These are phyloP conservation scores for Didymella pinodella DNA, from an alignment of 2,329 filamentous ascomycete species.

Conservation along the genomic window DNA sequence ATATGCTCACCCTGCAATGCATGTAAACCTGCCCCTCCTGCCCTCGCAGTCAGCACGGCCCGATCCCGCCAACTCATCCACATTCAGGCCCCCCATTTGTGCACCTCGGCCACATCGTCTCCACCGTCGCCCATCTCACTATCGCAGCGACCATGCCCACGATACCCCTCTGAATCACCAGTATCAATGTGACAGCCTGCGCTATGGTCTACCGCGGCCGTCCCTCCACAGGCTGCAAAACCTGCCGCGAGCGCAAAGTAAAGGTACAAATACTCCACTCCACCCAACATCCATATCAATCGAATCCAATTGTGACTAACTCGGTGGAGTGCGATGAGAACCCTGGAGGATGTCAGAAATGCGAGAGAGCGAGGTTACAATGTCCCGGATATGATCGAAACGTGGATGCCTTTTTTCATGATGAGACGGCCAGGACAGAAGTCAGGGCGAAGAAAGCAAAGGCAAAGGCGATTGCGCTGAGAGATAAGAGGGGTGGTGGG, in stretches of 20 bases:
- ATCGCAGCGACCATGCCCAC: not conserved
- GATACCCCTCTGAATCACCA: not conserved
- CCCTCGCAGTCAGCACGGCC: not conserved
- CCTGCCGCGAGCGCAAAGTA: constrained; percentile 53
- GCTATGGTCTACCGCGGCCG: constrained; percentile 47
- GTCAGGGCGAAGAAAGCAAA: constrained; percentile 42
- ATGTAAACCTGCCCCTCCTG: too few species aligned
- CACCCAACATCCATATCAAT: not conserved
- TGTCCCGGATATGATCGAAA: constrained; percentile 46
- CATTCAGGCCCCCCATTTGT: constrained; percentile 6
- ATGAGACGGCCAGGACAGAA: constrained; percentile 41
- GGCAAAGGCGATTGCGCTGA: constrained; percentile 39
- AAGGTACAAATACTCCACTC: constrained; percentile 40
- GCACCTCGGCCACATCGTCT: constrained; percentile 11
- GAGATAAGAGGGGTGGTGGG: too few species aligned
- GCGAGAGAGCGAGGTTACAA: constrained; percentile 32
- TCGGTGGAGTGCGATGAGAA: constrained; percentile 42
- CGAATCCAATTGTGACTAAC: constrained; percentile 1
- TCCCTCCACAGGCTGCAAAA: constrained; percentile 45
- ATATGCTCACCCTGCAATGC: too few species aligned
- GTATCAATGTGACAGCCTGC: not conserved
- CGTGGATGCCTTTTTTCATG: constrained; percentile 42
- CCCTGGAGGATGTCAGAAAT: constrained; percentile 39
- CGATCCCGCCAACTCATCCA: not conserved
- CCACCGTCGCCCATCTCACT: not conserved